A percentile compares a stretch with the other conserved stretches of the same genome.
Conservation (phyloP, 345 rosid genomes). For the Dovyalis caffra region DNA sequence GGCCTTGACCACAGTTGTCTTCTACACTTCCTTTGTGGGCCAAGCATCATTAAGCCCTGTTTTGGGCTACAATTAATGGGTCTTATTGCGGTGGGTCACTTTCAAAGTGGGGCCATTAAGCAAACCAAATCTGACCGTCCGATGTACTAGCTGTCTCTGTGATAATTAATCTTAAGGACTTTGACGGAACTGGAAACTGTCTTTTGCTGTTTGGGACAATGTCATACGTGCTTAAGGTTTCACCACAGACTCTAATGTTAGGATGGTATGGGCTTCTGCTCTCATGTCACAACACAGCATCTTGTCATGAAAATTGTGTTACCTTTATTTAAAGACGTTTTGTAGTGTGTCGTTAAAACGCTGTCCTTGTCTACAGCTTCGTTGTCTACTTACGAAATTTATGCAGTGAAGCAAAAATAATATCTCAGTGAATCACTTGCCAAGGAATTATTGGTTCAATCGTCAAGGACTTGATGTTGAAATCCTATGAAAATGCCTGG, state of each 20-base stretch:
- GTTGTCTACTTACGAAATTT: background rate
- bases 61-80: constrained; percentile 4
- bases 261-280: constrained; percentile 1
- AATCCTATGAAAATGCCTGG: background rate
- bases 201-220: constrained; percentile 17
- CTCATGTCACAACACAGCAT: background rate
- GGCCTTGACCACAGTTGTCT: constrained; percentile 21
- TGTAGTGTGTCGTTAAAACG: background rate
- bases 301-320: background rate
- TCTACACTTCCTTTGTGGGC: constrained; percentile 13
- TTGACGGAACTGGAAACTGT: background rate
- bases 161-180: background rate
- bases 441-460: background rate
- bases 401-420: background rate
- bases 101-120: background rate
- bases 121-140: constrained; percentile 16
- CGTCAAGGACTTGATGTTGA: background rate
- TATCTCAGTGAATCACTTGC: background rate
- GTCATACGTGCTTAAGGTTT: background rate
- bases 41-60: constrained; percentile 7
- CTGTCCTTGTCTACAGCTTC: background rate
- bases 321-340: background rate
- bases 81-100: background rate
- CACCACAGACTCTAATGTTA: background rate
- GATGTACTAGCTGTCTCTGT: background rate